These are phyloP conservation scores for Nicotiana paniculata DNA, from an alignment of 257 asterid species.

Conservation along the genomic window DNA sequence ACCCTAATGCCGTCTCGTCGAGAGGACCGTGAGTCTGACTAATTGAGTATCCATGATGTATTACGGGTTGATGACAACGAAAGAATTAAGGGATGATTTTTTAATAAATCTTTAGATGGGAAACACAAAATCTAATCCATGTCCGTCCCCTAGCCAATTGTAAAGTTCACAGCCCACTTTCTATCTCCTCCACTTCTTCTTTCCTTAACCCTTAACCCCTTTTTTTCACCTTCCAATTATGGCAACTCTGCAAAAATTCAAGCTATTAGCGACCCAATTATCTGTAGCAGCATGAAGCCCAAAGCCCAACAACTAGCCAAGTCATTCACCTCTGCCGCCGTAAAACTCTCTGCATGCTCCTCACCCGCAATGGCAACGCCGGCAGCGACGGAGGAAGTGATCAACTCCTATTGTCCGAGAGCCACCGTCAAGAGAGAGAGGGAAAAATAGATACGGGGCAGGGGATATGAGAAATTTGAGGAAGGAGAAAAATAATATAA, in stretches of 20 bases:
- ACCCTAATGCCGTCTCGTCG: no score
- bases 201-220: neutral
- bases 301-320: constrained; percentile 77
- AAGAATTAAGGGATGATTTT: no score
- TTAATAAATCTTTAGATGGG: neutral
- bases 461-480: no score
- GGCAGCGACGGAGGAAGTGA: neutral
- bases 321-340: constrained; percentile 85
- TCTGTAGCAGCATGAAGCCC: constrained; percentile 75
- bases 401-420: constrained; percentile 14
- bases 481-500: no score
- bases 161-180: neutral
- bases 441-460: no score
- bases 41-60: no score
- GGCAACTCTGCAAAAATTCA: constrained; percentile 86
- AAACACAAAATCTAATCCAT: neutral
- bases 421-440: no score
- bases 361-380: constrained; percentile 40
- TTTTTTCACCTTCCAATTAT: neutral
- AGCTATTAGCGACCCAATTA: constrained; percentile 69
- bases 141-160: neutral
- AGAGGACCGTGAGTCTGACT: no score
- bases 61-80: no score
- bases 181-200: neutral
- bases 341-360: constrained; percentile 78